Conservation (phyloP, 75 land plant genomes). For the Azolla pinnata region DNA sequence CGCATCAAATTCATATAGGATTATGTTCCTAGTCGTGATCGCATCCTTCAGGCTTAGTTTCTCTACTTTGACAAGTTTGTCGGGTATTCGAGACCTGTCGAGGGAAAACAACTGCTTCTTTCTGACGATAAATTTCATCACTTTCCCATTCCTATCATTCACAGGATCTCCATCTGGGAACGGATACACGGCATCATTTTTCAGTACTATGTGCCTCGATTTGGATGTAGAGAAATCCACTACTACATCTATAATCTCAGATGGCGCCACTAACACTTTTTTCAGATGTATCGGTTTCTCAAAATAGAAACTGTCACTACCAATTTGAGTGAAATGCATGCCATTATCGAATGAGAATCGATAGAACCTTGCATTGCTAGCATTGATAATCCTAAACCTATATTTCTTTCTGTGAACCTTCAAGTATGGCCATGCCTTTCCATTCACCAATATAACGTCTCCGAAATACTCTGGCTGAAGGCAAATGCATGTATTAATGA, state of each 20-base stretch:
- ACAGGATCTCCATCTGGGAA: conserved; percentile 20
- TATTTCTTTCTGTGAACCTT: conserved; percentile 20
- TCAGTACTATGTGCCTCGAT: conserved; percentile 6
- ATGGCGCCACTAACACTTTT: conserved; percentile 17
- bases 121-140: conserved; percentile 27
- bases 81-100: conserved; percentile 3
- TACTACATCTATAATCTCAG: conserved; percentile 24
- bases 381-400: conserved; percentile 26
- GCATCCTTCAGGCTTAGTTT: conserved; percentile 8
- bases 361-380: conserved; percentile 31
- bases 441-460: conserved; percentile 27
- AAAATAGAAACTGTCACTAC: conserved; percentile 24
- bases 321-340: conserved; percentile 18
- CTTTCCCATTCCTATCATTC: conserved; percentile 5
- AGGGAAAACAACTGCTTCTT: not conserved
- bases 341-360: conserved; percentile 17
- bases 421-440: conserved; percentile 38
- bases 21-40: conserved; percentile 9
- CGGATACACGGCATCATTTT: conserved; percentile 20
- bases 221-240: conserved; percentile 18
- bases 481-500: conserved; percentile 1
- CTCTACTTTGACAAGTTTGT: not conserved
- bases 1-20: conserved; percentile 15
- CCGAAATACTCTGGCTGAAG: conserved; percentile 42
- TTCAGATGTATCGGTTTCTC: conserved; percentile 6